A percentile compares a stretch with the other conserved stretches of the same genome.
These are phyloP conservation scores for Wickerhamomyces pijperi DNA, from an alignment of 805 yeast species.

Conservation along the genomic window DNA sequence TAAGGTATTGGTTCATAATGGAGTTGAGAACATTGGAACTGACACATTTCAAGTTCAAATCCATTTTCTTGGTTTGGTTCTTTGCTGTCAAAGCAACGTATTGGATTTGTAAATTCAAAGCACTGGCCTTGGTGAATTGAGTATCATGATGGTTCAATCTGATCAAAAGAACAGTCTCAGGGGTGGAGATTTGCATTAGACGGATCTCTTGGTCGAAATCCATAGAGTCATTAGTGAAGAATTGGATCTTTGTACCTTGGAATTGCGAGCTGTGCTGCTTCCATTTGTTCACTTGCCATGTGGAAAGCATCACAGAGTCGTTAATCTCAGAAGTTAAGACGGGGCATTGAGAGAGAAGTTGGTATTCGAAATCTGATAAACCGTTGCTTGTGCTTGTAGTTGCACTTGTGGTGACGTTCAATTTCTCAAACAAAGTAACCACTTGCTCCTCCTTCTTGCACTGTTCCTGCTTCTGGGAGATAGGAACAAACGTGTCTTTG, in stretches of 20 bases:
- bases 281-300: constrained; percentile 16
- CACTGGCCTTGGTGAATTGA: constrained; percentile 6
- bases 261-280: constrained; percentile 10
- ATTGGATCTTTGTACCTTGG: constrained; percentile 8
- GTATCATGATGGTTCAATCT: constrained; percentile 9
- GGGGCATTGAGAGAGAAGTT: constrained; percentile 1
- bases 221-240: constrained; percentile 5
- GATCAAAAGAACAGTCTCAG: constrained; percentile 3
- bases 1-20: constrained; percentile 8
- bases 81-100: constrained; percentile 3
- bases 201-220: too few species aligned
- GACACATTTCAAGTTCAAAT: constrained; percentile 12
- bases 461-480: neutral
- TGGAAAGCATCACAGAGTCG: constrained; percentile 10
- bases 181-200: constrained; percentile 8
- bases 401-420: neutral
- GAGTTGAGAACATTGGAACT: constrained; percentile 7
- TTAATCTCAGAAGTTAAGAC: constrained; percentile 2
- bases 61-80: constrained; percentile 5
- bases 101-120: constrained; percentile 9
- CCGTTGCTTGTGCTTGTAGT: neutral
- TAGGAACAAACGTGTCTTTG: constrained; percentile 3
- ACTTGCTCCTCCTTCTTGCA: neutral
- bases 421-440: constrained; percentile 2
- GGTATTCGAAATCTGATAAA: too few species aligned